Evolutionary conservation across 768 basidiomycete genomes (phyloP).

Genomic region (Sarcodon sp.): DNA sequence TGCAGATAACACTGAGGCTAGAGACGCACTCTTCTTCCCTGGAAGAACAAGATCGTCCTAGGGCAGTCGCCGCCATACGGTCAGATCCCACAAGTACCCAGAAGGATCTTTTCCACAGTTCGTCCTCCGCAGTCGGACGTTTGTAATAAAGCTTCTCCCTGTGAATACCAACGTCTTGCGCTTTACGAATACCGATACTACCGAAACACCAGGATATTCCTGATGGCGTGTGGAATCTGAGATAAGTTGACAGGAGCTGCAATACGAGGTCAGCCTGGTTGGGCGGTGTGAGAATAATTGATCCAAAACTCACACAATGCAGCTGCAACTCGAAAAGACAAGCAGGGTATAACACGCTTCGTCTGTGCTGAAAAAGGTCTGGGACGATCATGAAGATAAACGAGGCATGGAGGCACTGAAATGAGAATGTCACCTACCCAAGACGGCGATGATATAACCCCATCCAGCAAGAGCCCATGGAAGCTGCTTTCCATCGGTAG

Average conservation of each 20-base stretch:
- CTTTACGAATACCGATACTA: constrained; percentile 31
- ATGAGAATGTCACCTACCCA: not conserved
- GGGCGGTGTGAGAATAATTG: constrained; percentile 6
- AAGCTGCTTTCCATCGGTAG: not conserved
- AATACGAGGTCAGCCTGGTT: constrained; percentile 4
- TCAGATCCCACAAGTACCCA: constrained; percentile 46
- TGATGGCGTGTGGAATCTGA: constrained; percentile 32
- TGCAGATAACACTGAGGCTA: not conserved
- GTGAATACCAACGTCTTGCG: constrained; percentile 41
- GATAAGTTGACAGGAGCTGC: constrained; percentile 34
- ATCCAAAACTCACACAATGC: not conserved
- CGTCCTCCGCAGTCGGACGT: constrained; percentile 24
- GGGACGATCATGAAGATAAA: constrained; percentile 2
- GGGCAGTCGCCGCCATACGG: constrained; percentile 34
- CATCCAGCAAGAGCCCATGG: not conserved
- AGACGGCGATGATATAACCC: constrained; percentile 9
- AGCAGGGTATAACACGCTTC: constrained; percentile 41
- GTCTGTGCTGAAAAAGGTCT: constrained; percentile 40
- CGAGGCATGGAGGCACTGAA: constrained; percentile 1
- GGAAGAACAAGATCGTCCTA: constrained; percentile 44
- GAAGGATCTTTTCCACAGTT: constrained; percentile 39
- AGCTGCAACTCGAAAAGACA: constrained; percentile 18
- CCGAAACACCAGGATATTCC: constrained; percentile 33
- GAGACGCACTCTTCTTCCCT: constrained; percentile 52
- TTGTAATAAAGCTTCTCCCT: constrained; percentile 21